phyloP scores from a whole-genome alignment of 169 alveolate species.

The Babesia caballi region DNA sequence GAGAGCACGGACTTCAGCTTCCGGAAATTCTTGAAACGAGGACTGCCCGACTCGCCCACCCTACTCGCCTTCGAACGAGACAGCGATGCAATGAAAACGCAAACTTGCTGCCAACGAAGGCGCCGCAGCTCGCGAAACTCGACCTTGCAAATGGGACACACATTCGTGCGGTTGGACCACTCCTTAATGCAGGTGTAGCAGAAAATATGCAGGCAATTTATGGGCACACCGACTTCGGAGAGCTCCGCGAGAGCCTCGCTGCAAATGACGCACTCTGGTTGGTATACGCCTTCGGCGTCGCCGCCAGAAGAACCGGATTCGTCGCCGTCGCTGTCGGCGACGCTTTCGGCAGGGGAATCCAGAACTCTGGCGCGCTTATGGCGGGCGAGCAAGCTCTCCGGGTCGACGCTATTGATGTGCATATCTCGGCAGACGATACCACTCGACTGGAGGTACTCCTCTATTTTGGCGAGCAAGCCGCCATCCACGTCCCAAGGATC shows the following conservation, averaged over 20 bases:
- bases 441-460: background rate
- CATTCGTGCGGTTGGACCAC: slow-evolving; percentile 68
- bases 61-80: background rate
- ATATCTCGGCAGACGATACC: too few species aligned
- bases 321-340: background rate
- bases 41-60: background rate
- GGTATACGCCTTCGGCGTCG: slow-evolving; percentile 1
- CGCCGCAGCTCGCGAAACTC: slow-evolving; percentile 56
- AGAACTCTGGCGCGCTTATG: background rate
- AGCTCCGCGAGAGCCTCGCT: slow-evolving; percentile 36
- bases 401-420: background rate
- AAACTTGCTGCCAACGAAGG: slow-evolving; percentile 20
- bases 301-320: slow-evolving; percentile 6
- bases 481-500: slow-evolving; percentile 22
- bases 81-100: background rate
- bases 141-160: slow-evolving; percentile 70
- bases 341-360: background rate
- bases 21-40: slow-evolving; percentile 4
- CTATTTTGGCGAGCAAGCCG: slow-evolving; percentile 23
- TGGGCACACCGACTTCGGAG: slow-evolving; percentile 49
- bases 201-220: slow-evolving; percentile 63
- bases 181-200: slow-evolving; percentile 66
- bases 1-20: background rate
- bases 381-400: background rate
- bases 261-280: slow-evolving; percentile 60